These are phyloP conservation scores for Mycocentrospora acerina DNA, from an alignment of 2,329 filamentous ascomycete species.

Conservation along the genomic window DNA sequence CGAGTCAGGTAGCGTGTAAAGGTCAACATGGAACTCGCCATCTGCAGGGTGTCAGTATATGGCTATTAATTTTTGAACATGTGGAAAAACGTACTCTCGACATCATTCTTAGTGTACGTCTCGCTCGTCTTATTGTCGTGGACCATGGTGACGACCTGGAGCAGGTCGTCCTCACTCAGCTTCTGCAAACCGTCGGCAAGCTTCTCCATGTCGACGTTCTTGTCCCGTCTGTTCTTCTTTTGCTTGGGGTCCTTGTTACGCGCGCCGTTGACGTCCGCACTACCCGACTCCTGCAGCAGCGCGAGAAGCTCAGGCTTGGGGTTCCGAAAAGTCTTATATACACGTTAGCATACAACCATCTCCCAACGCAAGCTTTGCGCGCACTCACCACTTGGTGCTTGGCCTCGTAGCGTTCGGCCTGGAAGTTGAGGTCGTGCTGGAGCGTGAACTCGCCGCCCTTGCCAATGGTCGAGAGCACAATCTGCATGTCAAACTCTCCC, in stretches of 20 bases:
- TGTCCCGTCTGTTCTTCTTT: constrained; percentile 72
- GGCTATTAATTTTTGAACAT: not conserved
- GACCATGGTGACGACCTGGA: constrained; percentile 96
- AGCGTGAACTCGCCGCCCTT: constrained; percentile 81
- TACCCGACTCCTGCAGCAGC: constrained; percentile 77
- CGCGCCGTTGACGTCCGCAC: constrained; percentile 64
- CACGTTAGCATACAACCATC: constrained; percentile 6
- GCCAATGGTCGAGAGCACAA: constrained; percentile 78
- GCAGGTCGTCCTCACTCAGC: constrained; percentile 86
- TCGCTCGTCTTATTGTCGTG: constrained; percentile 95
- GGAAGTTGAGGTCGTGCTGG: constrained; percentile 90
- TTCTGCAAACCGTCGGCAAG: constrained; percentile 88
- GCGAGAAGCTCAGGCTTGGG: constrained; percentile 83
- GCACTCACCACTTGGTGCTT: constrained; percentile 69
- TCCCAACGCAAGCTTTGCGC: not conserved
- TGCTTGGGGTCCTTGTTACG: constrained; percentile 69
- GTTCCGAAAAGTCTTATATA: constrained; percentile 75
- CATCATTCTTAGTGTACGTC: constrained; percentile 95
- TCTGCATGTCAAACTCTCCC: constrained; percentile 97
- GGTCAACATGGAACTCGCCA: constrained; percentile 96
- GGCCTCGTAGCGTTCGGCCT: constrained; percentile 75
- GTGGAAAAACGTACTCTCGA: constrained; percentile 71
- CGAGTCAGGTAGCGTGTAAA: constrained; percentile 91
- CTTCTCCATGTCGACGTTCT: constrained; percentile 88
- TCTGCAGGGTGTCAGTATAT: constrained; percentile 53